A percentile compares a stretch with the other conserved stretches of the same genome.
phyloP scores from a whole-genome alignment of 1,139 yeast genomes.

The Geotrichum histeridarum region DNA sequence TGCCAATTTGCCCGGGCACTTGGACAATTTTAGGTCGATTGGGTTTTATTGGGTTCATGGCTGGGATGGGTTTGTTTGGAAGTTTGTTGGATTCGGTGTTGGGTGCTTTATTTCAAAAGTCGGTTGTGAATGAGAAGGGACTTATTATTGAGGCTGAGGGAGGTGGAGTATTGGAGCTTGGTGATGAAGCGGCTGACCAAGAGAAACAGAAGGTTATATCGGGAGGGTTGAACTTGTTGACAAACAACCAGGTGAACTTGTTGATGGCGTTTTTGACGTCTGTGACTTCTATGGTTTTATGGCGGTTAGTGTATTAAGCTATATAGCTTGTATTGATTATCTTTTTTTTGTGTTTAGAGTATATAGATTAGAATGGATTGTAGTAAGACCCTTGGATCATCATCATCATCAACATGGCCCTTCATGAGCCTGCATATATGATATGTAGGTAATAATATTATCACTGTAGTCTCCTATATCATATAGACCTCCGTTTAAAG shows the following conservation, averaged over 20 bases:
- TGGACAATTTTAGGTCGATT: slow-evolving; percentile 11
- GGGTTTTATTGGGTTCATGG: slow-evolving; percentile 32
- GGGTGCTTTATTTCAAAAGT: slow-evolving; percentile 43
- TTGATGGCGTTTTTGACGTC: slow-evolving; percentile 38
- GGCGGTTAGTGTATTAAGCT: slow-evolving; percentile 17
- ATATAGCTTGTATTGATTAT: neutral
- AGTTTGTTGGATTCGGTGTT: slow-evolving; percentile 44
- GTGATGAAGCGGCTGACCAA: neutral
- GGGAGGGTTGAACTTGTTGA: slow-evolving; percentile 32
- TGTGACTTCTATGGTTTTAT: slow-evolving; percentile 32
- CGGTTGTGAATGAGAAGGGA: slow-evolving; percentile 39
- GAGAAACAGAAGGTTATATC: slow-evolving; percentile 23
- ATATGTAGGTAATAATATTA: too few relatives aligned
- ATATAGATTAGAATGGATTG: too few relatives aligned
- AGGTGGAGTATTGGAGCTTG: slow-evolving; percentile 34
- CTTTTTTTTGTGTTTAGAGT: neutral
- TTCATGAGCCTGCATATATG: too few relatives aligned
- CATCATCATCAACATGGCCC: too few relatives aligned
- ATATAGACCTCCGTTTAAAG: too few relatives aligned
- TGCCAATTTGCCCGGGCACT: slow-evolving; percentile 20
- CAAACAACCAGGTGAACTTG: slow-evolving; percentile 44
- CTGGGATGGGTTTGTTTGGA: slow-evolving; percentile 41
- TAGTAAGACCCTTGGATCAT: neutral
- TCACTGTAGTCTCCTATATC: too few relatives aligned
- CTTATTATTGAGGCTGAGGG: slow-evolving; percentile 43